Percentiles rank a stretch among this genome's conserved stretches.
phyloP scores from a whole-genome alignment of 305 asterid species.

The Caryopteris hybrid region DNA sequence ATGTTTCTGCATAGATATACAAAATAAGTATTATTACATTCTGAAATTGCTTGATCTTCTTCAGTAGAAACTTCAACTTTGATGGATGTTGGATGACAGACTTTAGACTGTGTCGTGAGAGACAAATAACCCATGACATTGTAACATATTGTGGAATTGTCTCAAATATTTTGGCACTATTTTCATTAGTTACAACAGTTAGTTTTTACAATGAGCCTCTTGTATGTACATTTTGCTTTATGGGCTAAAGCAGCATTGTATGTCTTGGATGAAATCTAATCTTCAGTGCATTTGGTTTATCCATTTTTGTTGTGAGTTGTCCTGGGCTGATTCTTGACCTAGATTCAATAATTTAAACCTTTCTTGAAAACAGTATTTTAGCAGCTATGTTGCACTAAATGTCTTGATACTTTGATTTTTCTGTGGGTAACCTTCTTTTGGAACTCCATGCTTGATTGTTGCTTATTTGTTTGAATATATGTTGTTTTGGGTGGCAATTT shows the following conservation, averaged over 20 bases:
- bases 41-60: constrained; percentile 6
- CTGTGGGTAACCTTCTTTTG: neutral
- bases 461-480: constrained; percentile 11
- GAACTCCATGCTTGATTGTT: constrained; percentile 4
- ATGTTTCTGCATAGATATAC: neutral
- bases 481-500: constrained; percentile 21
- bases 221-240: constrained; percentile 3
- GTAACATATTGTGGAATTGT: neutral
- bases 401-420: neutral
- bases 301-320: neutral
- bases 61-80: neutral
- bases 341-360: neutral
- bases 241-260: neutral
- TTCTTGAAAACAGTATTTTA: neutral
- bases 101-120: neutral
- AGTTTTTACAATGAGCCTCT: neutral
- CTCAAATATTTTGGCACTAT: neutral
- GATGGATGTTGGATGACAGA: neutral
- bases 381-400: neutral
- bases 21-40: neutral
- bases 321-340: neutral
- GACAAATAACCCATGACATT: neutral
- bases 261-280: neutral
- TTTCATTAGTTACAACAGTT: neutral
- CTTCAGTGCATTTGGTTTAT: neutral